A percentile compares a stretch with the other conserved stretches of the same genome.
Evolutionary conservation across 2,329 filamentous ascomycete species (phyloP).

Genomic region (Botrytis byssoidea): DNA sequence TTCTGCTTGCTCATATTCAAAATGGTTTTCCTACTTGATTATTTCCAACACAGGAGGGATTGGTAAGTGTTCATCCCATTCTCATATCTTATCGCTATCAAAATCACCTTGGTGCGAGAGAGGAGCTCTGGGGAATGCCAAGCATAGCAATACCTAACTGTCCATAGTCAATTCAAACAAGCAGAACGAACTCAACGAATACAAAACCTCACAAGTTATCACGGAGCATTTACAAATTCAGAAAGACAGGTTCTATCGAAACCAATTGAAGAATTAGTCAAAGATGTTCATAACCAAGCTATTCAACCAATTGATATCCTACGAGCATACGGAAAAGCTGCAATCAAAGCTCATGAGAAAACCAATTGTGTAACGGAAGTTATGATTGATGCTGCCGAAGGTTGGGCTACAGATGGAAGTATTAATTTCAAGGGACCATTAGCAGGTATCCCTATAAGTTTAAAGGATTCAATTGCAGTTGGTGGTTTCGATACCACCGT

Average conservation of each 20-base stretch:
- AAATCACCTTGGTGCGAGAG: background rate
- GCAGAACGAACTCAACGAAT: conserved; percentile 70
- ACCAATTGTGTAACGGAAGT: conserved; percentile 92
- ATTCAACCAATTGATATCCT: conserved; percentile 70
- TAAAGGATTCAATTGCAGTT: conserved; percentile 80
- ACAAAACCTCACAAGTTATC: conserved; percentile 63
- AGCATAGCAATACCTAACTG: conserved; percentile 36
- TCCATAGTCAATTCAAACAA: conserved; percentile 71
- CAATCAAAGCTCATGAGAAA: conserved; percentile 76
- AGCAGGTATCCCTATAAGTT: conserved; percentile 80
- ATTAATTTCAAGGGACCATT: conserved; percentile 77
- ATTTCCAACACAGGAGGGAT: conserved; percentile 39
- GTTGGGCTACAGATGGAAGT: conserved; percentile 59
- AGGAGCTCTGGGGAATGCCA: background rate
- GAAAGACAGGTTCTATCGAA: conserved; percentile 69
- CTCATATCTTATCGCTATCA: conserved; percentile 17
- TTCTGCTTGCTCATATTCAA: conserved; percentile 17
- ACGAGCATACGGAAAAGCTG: conserved; percentile 83
- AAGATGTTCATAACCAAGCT: conserved; percentile 69
- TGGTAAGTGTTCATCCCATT: conserved; percentile 31
- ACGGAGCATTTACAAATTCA: conserved; percentile 57
- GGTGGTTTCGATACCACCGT: conserved; percentile 82
- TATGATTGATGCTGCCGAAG: conserved; percentile 74
- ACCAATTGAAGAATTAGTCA: conserved; percentile 75
- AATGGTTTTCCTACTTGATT: conserved; percentile 39